These are phyloP conservation scores for Boletus tylopilopsis DNA, from an alignment of 768 basidiomycete species.

Conservation along the genomic window DNA sequence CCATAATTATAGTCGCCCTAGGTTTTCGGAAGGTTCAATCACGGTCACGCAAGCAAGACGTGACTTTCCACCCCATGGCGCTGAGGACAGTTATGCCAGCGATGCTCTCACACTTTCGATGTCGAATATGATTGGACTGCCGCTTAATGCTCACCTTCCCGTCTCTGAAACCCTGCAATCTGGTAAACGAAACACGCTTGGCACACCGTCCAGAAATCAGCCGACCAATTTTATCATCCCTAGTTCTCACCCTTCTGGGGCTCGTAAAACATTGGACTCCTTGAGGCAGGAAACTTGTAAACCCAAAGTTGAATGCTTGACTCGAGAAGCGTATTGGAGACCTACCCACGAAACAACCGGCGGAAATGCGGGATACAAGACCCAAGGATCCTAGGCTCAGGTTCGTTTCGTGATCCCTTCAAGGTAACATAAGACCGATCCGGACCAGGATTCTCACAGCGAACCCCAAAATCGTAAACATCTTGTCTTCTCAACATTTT, in stretches of 20 bases:
- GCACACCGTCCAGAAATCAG: not conserved
- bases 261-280: not conserved
- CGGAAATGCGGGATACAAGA: constrained; percentile 3
- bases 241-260: constrained; percentile 8
- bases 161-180: constrained; percentile 3
- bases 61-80: not conserved
- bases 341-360: constrained; percentile 5
- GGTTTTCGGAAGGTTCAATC: not conserved
- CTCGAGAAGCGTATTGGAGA: constrained; percentile 5
- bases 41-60: not conserved
- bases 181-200: not conserved
- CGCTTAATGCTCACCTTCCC: not conserved
- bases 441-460: not conserved
- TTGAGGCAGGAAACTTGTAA: constrained; percentile 3
- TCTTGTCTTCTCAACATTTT: constrained; percentile 3
- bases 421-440: constrained; percentile 1
- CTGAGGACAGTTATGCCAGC: not conserved
- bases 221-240: not conserved
- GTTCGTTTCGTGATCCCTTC: constrained; percentile 7
- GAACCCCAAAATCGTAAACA: not conserved
- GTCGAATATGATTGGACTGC: constrained; percentile 4
- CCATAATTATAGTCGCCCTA: not conserved
- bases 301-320: not conserved
- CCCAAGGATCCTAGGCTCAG: constrained; percentile 14
- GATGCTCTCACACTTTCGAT: constrained; percentile 8